A percentile compares a stretch with the other conserved stretches of the same genome.
phyloP scores from a whole-genome alignment of 768 basidiomycete species.

The Kwoniella dejecticola region DNA sequence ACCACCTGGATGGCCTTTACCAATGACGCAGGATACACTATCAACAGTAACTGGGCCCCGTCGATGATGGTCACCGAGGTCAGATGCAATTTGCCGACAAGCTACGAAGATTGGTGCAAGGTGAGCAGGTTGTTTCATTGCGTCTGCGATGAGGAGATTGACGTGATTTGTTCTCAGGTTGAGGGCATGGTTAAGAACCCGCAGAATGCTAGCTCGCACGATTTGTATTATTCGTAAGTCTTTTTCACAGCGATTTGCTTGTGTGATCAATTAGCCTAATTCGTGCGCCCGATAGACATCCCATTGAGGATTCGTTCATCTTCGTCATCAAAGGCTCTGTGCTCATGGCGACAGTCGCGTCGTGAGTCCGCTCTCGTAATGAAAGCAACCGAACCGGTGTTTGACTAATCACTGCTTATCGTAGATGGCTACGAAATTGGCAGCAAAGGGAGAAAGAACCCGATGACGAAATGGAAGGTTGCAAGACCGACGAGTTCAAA shows the following conservation, averaged over 20 bases:
- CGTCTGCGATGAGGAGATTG: neutral
- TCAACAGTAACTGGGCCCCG: constrained; percentile 38
- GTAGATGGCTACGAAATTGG: constrained; percentile 34
- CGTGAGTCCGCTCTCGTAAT: neutral
- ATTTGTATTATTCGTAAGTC: constrained; percentile 33
- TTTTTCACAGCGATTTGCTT: neutral
- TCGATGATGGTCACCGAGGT: constrained; percentile 38
- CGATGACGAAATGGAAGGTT: constrained; percentile 28
- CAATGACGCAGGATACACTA: constrained; percentile 35
- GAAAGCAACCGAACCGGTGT: no score
- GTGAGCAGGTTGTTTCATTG: constrained; percentile 6
- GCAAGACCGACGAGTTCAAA: constrained; percentile 17
- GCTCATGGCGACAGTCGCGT: constrained; percentile 18
- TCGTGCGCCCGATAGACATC: constrained; percentile 36
- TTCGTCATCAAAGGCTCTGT: constrained; percentile 35
- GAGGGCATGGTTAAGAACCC: constrained; percentile 28
- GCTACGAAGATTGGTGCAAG: constrained; percentile 18
- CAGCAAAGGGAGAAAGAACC: constrained; percentile 29
- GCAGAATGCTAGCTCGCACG: constrained; percentile 24
- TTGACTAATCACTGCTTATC: neutral
- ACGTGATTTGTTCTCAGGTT: neutral
- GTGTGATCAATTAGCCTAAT: neutral
- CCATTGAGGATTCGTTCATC: constrained; percentile 36
- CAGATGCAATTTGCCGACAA: constrained; percentile 31
- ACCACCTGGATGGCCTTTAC: constrained; percentile 46